Percentiles rank a stretch among this genome's conserved stretches.
These are phyloP conservation scores for Lipomyces starkeyi DNA, from an alignment of 805 yeast genomes.

Conservation along the genomic window DNA sequence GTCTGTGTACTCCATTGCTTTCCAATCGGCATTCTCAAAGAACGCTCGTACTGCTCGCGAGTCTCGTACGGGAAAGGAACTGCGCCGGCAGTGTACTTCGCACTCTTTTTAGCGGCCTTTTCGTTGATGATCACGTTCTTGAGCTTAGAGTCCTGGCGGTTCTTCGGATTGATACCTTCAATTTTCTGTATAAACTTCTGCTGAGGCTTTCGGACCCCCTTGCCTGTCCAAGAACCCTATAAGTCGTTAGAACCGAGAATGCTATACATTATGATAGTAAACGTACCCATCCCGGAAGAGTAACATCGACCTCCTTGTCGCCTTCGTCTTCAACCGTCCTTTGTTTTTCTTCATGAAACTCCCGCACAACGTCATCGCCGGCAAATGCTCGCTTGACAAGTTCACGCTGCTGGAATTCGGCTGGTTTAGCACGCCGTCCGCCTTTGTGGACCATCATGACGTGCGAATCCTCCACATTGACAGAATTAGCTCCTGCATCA, in stretches of 20 bases:
- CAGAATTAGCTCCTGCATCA: conserved; percentile 57
- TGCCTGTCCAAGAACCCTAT: conserved; percentile 90
- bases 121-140: conserved; percentile 90
- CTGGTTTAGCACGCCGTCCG: conserved; percentile 48
- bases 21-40: conserved; percentile 94
- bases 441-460: conserved; percentile 30
- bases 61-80: conserved; percentile 96
- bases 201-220: conserved; percentile 52
- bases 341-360: conserved; percentile 79
- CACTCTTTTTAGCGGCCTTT: conserved; percentile 77
- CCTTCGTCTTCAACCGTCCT: conserved; percentile 74
- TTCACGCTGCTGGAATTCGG: conserved; percentile 68
- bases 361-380: conserved; percentile 89
- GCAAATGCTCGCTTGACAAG: conserved; percentile 92
- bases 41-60: conserved; percentile 91
- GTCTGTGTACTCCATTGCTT: conserved; percentile 93
- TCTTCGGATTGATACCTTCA: conserved; percentile 76
- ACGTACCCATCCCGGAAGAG: conserved; percentile 85
- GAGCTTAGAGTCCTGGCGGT: conserved; percentile 77
- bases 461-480: conserved; percentile 41
- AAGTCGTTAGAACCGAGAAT: background rate
- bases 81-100: conserved; percentile 83
- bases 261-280: background rate
- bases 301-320: conserved; percentile 82
- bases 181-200: conserved; percentile 71